These are phyloP conservation scores for Parasitella parasitica DNA, from an alignment of 371 early-diverging fungal genomes.

Conservation along the genomic window DNA sequence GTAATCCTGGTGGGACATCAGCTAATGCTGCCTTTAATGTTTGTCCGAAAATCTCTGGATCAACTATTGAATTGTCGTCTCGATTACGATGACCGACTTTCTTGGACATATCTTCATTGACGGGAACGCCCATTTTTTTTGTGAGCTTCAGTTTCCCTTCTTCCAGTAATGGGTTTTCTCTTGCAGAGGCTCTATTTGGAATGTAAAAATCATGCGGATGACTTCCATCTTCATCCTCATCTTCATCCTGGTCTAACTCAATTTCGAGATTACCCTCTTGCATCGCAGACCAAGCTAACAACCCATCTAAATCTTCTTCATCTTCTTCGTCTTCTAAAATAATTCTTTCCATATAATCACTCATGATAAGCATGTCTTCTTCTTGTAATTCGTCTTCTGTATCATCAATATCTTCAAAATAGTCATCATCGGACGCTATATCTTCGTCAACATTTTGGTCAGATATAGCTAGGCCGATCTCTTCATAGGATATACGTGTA, in stretches of 20 bases:
- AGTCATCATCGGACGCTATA: background rate
- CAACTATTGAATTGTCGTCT: conserved; percentile 19
- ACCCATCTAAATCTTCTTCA: conserved; percentile 18
- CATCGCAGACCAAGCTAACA: conserved; percentile 12
- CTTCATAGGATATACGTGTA: background rate
- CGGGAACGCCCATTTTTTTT: background rate
- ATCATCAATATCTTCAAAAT: background rate
- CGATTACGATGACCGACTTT: conserved; percentile 5
- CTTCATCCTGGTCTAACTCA: conserved; percentile 14
- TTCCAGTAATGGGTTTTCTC: background rate
- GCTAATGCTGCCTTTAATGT: conserved; percentile 22
- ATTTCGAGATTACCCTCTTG: conserved; percentile 9
- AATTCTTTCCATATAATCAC: conserved; percentile 43
- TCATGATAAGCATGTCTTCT: conserved; percentile 36
- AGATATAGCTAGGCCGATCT: background rate
- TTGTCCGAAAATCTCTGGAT: conserved; percentile 25
- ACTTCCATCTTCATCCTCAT: too few species aligned
- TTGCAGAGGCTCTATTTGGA: background rate
- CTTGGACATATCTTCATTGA: background rate
- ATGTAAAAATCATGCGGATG: background rate
- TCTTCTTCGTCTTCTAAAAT: conserved; percentile 18
- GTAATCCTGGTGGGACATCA: conserved; percentile 23
- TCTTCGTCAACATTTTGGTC: background rate
- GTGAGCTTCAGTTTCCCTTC: conserved; percentile 2
- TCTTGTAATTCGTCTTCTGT: conserved; percentile 22